Evolutionary conservation across 305 asterid species (phyloP), one percentile per base, ranked within the genome.

Genomic region (Solanum hybrid): DNA sequence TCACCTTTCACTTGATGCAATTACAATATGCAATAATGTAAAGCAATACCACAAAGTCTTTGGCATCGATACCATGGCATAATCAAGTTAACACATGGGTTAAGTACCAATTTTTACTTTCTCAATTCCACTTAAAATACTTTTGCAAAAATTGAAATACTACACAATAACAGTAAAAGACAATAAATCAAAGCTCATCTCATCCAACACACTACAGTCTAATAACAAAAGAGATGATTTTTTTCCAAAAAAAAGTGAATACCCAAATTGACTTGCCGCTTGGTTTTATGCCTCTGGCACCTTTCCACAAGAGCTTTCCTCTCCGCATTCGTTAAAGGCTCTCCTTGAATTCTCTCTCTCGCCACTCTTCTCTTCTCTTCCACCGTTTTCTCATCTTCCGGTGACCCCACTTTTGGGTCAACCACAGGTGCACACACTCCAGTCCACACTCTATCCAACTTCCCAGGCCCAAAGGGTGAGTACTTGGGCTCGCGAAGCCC

Each of bases 401-500:
- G 86, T 2, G 95, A 91, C 91, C 95, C 95, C 91, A 69, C 94
- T 75, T 93, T 95, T 13, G 97, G 98, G 92, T 96, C 99, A 87
- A 95, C 91, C 11, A 94, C 98, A n/a, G 99, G 98, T 73, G 99
- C 98, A 90, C 99, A 97, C 36, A 96, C 98, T 60, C 99, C 99
- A 2, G 99, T 96, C 99, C 99, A 97, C 2, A 72, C 94, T 90
- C 99, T 92, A 89, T 92, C 94, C 88, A 97, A 56, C 2, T 98
- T 94, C 3, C 92, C 95, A 86, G 99, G 99, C 10, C 99, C 99
- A 85, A 97, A 97, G 8, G 99, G 99, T 72, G 99, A 97, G 92
- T 97, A 96, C 92, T 95, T 97, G n/a, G 99, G 99, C 90, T 92
- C 98, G 85, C 99, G 94, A 90, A 97, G 96, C 90, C 99, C 99